phyloP scores from a whole-genome alignment of 1,139 yeast species.

The Candida tunisiensis region DNA sequence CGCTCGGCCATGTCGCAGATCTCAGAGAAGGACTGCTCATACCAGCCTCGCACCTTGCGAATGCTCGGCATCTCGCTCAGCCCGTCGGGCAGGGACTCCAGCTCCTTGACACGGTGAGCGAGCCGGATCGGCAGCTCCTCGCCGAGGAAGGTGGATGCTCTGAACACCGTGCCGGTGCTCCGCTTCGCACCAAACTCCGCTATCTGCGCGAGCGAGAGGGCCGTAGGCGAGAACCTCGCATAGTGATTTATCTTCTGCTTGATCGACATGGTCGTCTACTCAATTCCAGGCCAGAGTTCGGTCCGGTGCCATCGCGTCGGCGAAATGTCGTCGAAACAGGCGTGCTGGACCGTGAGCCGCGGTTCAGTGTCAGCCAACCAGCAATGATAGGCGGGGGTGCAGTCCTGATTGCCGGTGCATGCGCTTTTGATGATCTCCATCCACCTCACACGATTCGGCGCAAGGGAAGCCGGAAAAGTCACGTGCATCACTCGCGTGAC shows the following conservation, averaged over 20 bases:
- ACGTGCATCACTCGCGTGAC: too few relatives aligned
- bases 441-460: too few relatives aligned
- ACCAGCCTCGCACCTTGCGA: slow-evolving; percentile 64
- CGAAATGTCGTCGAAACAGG: too few relatives aligned
- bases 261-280: slow-evolving; percentile 11
- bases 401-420: too few relatives aligned
- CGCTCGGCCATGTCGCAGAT: too few relatives aligned
- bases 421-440: too few relatives aligned
- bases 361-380: too few relatives aligned
- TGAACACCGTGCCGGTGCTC: background rate
- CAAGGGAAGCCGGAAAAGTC: too few relatives aligned
- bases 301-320: too few relatives aligned
- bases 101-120: slow-evolving; percentile 68
- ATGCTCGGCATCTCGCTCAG: slow-evolving; percentile 56
- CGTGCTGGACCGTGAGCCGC: too few relatives aligned
- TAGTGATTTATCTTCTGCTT: background rate
- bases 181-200: background rate
- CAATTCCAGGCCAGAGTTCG: too few relatives aligned
- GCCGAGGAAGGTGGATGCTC: background rate
- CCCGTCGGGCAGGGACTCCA: slow-evolving; percentile 64
- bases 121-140: slow-evolving; percentile 68
- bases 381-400: too few relatives aligned
- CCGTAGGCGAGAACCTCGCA: slow-evolving; percentile 1
- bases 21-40: slow-evolving; percentile 76
- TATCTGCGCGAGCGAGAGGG: background rate